Percentiles rank a stretch among this genome's conserved stretches.
These are phyloP conservation scores for Malus hybrid DNA, from an alignment of 331 rosid genomes.

Conservation along the genomic window DNA sequence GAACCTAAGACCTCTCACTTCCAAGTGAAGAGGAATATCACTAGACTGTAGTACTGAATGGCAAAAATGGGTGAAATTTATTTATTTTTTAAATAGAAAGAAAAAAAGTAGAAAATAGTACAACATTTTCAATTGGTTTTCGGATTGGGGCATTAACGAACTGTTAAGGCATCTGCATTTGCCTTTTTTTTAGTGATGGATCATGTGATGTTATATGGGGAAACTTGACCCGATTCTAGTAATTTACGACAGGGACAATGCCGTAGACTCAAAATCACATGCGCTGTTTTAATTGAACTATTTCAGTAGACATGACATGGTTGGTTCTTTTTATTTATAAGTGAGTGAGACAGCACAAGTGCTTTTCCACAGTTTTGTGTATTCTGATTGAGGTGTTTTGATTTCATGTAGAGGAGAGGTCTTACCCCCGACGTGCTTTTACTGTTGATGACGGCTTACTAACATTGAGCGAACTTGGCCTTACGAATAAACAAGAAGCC, in stretches of 20 bases:
- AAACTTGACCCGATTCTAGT: not conserved
- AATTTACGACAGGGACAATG: not conserved
- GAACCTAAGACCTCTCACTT: too few species aligned
- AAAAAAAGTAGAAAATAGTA: too few species aligned
- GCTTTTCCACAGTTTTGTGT: not conserved
- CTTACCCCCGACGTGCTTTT: constrained; percentile 63
- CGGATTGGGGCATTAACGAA: not conserved
- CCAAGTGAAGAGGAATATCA: too few species aligned
- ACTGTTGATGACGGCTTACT: constrained; percentile 33
- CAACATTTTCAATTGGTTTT: not conserved
- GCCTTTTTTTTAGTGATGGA: too few species aligned
- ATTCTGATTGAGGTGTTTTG: not conserved
- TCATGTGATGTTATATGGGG: not conserved
- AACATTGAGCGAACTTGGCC: constrained; percentile 60
- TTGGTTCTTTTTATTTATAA: not conserved
- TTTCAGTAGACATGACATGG: not conserved
- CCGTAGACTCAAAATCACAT: not conserved
- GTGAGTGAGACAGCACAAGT: not conserved
- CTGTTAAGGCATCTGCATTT: not conserved
- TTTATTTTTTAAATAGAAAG: too few species aligned
- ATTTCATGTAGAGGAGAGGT: constrained; percentile 45
- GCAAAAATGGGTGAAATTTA: too few species aligned
- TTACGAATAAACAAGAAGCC: constrained; percentile 71
- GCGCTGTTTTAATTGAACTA: not conserved
- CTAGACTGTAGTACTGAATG: fast-evolving